A percentile compares a stretch with the other conserved stretches of the same genome.
These are phyloP conservation scores for Fomitopsis palustris DNA, from an alignment of 1,284 basidiomycete genomes.

Conservation along the genomic window DNA sequence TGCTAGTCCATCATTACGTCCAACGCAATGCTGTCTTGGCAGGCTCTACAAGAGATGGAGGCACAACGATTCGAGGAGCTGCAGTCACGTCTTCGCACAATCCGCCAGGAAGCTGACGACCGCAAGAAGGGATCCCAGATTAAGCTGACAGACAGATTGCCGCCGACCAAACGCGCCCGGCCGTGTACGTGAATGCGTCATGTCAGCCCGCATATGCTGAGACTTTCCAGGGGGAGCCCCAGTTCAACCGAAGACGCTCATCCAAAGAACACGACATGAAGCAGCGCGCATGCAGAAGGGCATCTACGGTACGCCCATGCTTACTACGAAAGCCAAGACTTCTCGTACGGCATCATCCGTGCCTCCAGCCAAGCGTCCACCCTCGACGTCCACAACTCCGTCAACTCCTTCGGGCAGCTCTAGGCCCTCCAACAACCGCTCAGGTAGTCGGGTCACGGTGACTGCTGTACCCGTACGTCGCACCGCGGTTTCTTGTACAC, in stretches of 20 bases:
- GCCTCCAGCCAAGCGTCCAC: conserved; percentile 28
- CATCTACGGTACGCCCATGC: conserved; percentile 47
- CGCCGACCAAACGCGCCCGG: conserved; percentile 55
- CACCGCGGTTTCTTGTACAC: background rate
- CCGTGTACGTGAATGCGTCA: conserved; percentile 41
- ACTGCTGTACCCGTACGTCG: conserved; percentile 23
- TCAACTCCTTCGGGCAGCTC: conserved; percentile 3
- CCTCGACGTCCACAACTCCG: conserved; percentile 6
- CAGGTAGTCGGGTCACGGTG: conserved; percentile 28
- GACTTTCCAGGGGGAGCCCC: conserved; percentile 36
- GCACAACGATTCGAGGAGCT: conserved; percentile 57
- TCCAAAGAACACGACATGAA: conserved; percentile 71
- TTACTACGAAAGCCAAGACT: conserved; percentile 43
- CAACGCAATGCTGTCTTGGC: background rate
- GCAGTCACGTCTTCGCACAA: conserved; percentile 53
- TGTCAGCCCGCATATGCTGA: conserved; percentile 2
- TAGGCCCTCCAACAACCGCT: conserved; percentile 1
- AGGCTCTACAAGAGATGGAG: conserved; percentile 57
- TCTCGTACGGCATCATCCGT: conserved; percentile 38
- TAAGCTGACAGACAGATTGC: conserved; percentile 63
- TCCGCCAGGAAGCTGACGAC: conserved; percentile 64
- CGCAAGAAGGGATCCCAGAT: conserved; percentile 70
- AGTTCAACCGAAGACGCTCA: conserved; percentile 59
- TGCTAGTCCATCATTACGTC: background rate
- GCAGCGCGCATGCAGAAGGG: conserved; percentile 64